Conservation (phyloP, 1,284 basidiomycete species). For the Athelia sp. region DNA sequence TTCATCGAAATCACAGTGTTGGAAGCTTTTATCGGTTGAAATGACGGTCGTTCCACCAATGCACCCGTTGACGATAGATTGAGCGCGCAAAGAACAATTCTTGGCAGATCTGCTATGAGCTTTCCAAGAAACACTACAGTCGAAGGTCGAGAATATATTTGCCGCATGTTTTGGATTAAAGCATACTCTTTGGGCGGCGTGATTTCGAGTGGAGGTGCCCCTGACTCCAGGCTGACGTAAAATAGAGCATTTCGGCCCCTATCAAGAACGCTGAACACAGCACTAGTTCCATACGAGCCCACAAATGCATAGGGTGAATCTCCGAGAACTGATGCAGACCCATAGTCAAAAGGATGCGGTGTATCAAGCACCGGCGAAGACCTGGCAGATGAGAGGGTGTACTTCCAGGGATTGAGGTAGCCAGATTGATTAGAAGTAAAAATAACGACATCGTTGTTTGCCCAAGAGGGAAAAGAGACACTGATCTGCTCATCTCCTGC, state of each 20-base stretch:
- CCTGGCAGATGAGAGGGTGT: conserved; percentile 28
- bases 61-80: neutral
- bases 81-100: neutral
- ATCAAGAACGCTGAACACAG: conserved; percentile 41
- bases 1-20: neutral
- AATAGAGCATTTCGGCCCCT: conserved; percentile 49
- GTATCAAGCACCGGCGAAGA: conserved; percentile 35
- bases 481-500: conserved; percentile 48
- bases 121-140: conserved; percentile 33
- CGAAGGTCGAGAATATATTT: conserved; percentile 25
- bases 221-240: conserved; percentile 34
- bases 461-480: conserved; percentile 58
- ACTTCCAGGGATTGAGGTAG: conserved; percentile 67
- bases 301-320: conserved; percentile 46
- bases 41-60: neutral
- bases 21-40: too few species aligned
- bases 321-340: conserved; percentile 55
- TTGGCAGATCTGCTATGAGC: neutral
- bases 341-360: conserved; percentile 38
- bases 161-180: conserved; percentile 33
- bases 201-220: conserved; percentile 25
- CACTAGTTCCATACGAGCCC: conserved; percentile 32
- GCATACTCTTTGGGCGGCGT: conserved; percentile 39
- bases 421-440: conserved; percentile 68
- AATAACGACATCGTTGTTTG: conserved; percentile 48